Conservation (phyloP, 768 basidiomycete genomes). For the Boletus speciosus region DNA sequence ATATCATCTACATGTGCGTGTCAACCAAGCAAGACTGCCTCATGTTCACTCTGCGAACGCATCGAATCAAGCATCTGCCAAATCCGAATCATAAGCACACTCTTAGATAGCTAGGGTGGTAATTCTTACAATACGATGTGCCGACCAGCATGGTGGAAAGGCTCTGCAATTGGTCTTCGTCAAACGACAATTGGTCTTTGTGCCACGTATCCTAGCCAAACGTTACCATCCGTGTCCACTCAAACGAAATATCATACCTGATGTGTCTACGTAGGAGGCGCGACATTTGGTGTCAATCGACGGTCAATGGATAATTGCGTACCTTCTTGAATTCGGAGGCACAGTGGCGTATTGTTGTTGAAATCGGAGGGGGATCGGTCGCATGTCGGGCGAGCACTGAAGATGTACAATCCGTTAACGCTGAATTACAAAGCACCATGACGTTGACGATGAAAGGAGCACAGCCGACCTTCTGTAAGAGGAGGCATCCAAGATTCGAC, state of each 20-base stretch:
- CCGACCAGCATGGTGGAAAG: slow-evolving; percentile 87
- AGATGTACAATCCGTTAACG: slow-evolving; percentile 1
- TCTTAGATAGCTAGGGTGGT: neutral
- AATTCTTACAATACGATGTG: slow-evolving; percentile 75
- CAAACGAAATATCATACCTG: slow-evolving; percentile 40
- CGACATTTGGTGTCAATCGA: slow-evolving; percentile 3
- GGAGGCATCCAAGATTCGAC: slow-evolving; percentile 92
- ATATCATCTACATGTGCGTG: neutral
- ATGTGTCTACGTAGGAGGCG: slow-evolving; percentile 45
- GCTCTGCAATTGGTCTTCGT: slow-evolving; percentile 86
- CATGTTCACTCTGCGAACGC: slow-evolving; percentile 2
- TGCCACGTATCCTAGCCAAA: slow-evolving; percentile 79
- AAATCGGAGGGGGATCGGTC: slow-evolving; percentile 85
- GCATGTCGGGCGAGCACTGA: slow-evolving; percentile 73
- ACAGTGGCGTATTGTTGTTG: slow-evolving; percentile 82
- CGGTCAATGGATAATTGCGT: slow-evolving; percentile 19
- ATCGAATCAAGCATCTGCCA: slow-evolving; percentile 25
- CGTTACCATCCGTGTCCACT: slow-evolving; percentile 4
- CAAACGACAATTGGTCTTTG: slow-evolving; percentile 80
- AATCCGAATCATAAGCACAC: slow-evolving; percentile 13
- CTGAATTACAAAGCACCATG: neutral
- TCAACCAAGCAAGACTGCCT: neutral
- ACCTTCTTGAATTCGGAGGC: slow-evolving; percentile 86
- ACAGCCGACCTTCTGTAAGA: slow-evolving; percentile 62
- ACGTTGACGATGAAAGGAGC: neutral